Evolutionary conservation across 768 basidiomycete species (phyloP).

Genomic region (Hemileccinum impolitum): DNA sequence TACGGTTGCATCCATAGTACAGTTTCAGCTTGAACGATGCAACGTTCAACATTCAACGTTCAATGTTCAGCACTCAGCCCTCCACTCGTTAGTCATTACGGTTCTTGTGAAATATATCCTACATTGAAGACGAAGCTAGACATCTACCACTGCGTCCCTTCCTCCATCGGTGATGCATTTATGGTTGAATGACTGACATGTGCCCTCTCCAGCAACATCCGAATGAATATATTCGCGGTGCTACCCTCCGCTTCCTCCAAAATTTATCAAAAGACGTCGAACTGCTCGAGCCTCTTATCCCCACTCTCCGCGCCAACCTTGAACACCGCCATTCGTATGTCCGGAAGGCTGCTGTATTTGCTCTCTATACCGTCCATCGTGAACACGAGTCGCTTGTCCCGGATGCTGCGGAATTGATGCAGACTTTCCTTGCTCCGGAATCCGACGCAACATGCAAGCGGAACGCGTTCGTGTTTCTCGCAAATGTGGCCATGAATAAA

Average conservation of each 20-base stretch:
- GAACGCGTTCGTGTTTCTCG: conserved; percentile 95
- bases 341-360: conserved; percentile 97
- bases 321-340: conserved; percentile 98
- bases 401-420: conserved; percentile 92
- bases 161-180: background rate
- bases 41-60: too few species aligned
- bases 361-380: conserved; percentile 91
- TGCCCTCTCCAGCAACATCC: conserved; percentile 79
- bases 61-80: too few species aligned
- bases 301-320: conserved; percentile 88
- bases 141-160: conserved; percentile 37
- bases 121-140: too few species aligned
- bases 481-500: conserved; percentile 79
- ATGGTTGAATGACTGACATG: background rate
- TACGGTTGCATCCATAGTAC: too few species aligned
- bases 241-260: conserved; percentile 94
- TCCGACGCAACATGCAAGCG: conserved; percentile 95
- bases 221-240: conserved; percentile 98
- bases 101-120: too few species aligned
- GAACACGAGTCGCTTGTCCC: conserved; percentile 94
- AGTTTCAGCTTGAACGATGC: too few species aligned
- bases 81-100: too few species aligned
- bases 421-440: conserved; percentile 94
- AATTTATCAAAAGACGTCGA: conserved; percentile 93
- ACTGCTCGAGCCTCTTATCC: conserved; percentile 92